phyloP scores from a whole-genome alignment of 1,139 yeast species.

The Saccharomyces pastorianus region DNA sequence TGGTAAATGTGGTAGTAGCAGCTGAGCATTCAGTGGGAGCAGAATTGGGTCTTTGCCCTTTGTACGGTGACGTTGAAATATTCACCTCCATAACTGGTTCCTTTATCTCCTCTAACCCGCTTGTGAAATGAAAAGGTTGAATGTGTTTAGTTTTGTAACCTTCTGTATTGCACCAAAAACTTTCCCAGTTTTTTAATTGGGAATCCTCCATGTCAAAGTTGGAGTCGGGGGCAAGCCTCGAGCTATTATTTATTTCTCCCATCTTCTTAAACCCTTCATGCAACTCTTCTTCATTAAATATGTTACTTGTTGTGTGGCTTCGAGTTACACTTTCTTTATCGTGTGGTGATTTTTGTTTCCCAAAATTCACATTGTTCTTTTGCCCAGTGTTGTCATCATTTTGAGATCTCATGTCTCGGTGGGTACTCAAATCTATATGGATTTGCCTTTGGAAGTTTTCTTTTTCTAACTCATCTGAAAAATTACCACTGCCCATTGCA shows the following conservation, averaged over 20 bases:
- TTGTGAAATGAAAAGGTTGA: background rate
- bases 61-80: background rate
- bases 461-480: no score
- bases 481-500: no score
- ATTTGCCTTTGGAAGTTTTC: no score
- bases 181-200: background rate
- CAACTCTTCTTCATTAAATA: background rate
- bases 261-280: background rate
- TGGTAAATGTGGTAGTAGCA: background rate
- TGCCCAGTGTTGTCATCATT: no score
- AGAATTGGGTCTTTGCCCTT: background rate
- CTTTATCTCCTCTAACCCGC: background rate
- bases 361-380: no score
- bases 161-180: background rate
- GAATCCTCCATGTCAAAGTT: background rate
- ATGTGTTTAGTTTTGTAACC: background rate
- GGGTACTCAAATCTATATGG: no score
- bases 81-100: background rate
- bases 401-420: no score
- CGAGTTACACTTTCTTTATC: no score
- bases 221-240: background rate
- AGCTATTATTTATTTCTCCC: background rate
- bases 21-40: background rate
- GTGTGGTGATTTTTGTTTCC: no score
- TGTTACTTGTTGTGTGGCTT: no score